Base-by-base conservation (phyloP, 2,329 filamentous ascomycete genomes). In the Paraconiothyrium brasiliense region DNA sequence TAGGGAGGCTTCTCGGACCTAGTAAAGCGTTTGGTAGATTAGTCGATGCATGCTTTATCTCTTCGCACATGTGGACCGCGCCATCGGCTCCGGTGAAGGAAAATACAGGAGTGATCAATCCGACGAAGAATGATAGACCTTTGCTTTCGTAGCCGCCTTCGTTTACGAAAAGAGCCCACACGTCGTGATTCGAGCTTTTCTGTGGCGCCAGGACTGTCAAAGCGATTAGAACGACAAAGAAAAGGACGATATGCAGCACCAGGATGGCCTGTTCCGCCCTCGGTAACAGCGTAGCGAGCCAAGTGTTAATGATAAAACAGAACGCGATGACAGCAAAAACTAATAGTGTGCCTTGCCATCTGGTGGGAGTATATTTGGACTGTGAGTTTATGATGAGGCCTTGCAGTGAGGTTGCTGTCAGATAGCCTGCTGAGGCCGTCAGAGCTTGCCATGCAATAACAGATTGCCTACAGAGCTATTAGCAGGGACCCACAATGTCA, bases 281-380 rank as follows among this genome's bases (percentile, higher is more conserved):
- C 0, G 82, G 82, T 1, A 85, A 71, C 1, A 78, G 61, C 9
- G 72, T 76, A 1, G 78, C 79, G 9, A 79, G 72, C 22, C 81
- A 73, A 1, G 78, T 78, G 65, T 85, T 85, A 60, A 82, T 72
- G 7, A 69, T 58, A 2, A 79, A 58, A 3, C 74, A 69, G n/a
- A 80, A 61, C 1, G 72, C 7, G 0, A 79, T 72, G 24, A 83
- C 66, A 1, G 79, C 81, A 61, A 80, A 82, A 51, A 79, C 76
- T 3, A 85, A 67, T 1, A 85, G 73, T 0, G 83, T 84, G 1
- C 77, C 81, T 43, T 86, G 84, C 82, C 82, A 85, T 13, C 72
- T 62, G 56, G 81, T 57, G 1, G 71, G 62, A 0, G 66, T 48
- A 62, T 83, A 82, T n/a, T 58, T 49, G 0, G 67, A 61, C 11